Conservation (phyloP, 306 rosid genomes). For the Vigna hirtella region DNA sequence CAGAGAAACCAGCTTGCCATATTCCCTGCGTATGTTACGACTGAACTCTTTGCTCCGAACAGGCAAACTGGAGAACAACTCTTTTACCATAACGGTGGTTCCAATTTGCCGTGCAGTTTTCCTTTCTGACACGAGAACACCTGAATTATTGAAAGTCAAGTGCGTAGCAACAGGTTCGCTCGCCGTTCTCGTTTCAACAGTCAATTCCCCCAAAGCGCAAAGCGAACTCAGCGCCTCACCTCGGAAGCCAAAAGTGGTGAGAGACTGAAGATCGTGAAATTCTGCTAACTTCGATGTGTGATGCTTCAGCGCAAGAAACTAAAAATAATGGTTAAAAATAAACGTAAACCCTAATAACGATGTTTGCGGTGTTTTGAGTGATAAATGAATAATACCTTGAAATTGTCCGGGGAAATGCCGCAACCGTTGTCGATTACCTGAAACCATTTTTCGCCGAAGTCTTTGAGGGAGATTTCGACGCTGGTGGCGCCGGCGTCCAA, state of each 20-base stretch:
- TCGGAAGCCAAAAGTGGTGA: conserved; percentile 90
- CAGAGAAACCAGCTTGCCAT: conserved; percentile 84
- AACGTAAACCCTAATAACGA: conserved; percentile 19
- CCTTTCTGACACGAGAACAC: conserved; percentile 70
- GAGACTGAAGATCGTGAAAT: conserved; percentile 89
- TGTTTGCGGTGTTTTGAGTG: background rate
- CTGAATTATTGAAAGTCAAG: conserved; percentile 79
- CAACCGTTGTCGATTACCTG: conserved; percentile 90
- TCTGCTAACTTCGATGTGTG: conserved; percentile 84
- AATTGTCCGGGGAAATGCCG: conserved; percentile 85
- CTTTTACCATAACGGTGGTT: conserved; percentile 86
- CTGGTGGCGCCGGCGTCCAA: conserved; percentile 87
- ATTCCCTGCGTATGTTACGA: conserved; percentile 91
- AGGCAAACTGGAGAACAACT: conserved; percentile 78
- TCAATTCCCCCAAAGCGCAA: conserved; percentile 74
- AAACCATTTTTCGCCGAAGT: conserved; percentile 77
- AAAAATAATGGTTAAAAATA: background rate
- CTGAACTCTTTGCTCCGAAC: conserved; percentile 88
- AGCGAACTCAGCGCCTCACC: conserved; percentile 98
- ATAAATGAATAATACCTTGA: conserved; percentile 48
- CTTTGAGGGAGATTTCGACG: conserved; percentile 79
- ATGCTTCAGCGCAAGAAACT: conserved; percentile 84
- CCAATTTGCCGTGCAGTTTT: conserved; percentile 91
- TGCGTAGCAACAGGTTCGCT: conserved; percentile 78
- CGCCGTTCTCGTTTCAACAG: conserved; percentile 78